Conservation (phyloP, 1,284 basidiomycete species). For the Melanopsichium pennsylvanicum region DNA sequence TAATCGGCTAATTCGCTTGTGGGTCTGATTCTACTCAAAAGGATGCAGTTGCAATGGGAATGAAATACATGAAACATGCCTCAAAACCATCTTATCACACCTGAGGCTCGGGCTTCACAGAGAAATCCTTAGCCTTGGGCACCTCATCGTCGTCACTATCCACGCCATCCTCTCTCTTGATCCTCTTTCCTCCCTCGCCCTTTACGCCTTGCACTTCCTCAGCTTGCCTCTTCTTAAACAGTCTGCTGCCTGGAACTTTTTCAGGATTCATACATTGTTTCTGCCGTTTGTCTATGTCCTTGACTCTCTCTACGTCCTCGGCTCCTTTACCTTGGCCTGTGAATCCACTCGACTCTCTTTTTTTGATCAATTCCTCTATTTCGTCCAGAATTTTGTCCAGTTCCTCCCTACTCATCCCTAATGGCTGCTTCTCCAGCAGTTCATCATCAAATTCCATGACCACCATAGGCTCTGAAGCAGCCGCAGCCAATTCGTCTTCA, state of each 20-base stretch:
- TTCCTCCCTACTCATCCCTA: constrained; percentile 70
- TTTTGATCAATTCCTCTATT: constrained; percentile 24
- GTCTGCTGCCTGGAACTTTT: constrained; percentile 10
- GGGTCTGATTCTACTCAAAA: too few relatives aligned
- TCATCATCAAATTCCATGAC: constrained; percentile 31
- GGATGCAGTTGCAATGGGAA: too few relatives aligned
- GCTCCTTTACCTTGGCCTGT: constrained; percentile 22
- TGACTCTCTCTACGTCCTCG: constrained; percentile 46
- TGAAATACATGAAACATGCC: too few relatives aligned
- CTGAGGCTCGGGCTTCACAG: constrained; percentile 16
- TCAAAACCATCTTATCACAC: too few relatives aligned
- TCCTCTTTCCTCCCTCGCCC: constrained; percentile 10
- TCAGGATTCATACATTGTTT: constrained; percentile 40
- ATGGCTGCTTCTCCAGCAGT: constrained; percentile 21
- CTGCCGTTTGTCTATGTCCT: constrained; percentile 45
- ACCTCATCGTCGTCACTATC: constrained; percentile 38
- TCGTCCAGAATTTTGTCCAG: constrained; percentile 74
- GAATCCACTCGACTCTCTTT: constrained; percentile 20
- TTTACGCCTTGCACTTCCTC: constrained; percentile 4
- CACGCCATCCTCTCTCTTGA: neutral
- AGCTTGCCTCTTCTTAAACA: constrained; percentile 12
- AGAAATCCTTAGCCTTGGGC: constrained; percentile 9
- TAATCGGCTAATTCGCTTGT: too few relatives aligned
- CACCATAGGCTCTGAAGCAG: neutral
- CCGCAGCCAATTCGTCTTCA: constrained; percentile 24